Conservation (phyloP, 805 yeast species). For the Pichia nanzhaoensis region DNA sequence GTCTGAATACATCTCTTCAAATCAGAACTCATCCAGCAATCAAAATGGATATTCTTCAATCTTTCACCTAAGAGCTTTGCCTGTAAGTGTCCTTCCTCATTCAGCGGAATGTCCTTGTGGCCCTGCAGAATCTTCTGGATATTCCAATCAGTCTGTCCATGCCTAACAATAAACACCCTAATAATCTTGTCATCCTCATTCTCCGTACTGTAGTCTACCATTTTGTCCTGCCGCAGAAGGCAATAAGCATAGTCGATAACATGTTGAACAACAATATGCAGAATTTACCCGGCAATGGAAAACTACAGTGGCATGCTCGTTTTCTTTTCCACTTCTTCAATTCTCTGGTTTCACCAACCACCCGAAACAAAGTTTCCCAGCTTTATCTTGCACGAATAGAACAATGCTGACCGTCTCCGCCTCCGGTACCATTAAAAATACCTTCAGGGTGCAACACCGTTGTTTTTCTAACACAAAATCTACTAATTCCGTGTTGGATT, state of each 20-base stretch:
- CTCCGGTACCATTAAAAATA: background rate
- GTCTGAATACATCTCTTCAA: constrained; percentile 59
- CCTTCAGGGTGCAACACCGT: constrained; percentile 6
- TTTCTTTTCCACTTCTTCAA: background rate
- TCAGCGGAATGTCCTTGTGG: constrained; percentile 60
- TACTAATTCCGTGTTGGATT: constrained; percentile 25
- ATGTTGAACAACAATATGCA: constrained; percentile 1
- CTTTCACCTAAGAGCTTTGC: constrained; percentile 48
- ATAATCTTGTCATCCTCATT: constrained; percentile 12
- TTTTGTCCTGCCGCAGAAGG: background rate
- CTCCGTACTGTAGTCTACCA: background rate
- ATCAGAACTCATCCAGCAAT: constrained; percentile 46
- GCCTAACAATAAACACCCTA: constrained; percentile 59
- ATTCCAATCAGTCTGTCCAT: constrained; percentile 80
- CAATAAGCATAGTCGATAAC: constrained; percentile 14
- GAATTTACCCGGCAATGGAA: constrained; percentile 2
- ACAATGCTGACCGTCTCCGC: background rate
- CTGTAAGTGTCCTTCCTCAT: constrained; percentile 55
- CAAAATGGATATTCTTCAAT: constrained; percentile 33
- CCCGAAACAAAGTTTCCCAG: too few relatives aligned
- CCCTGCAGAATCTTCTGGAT: constrained; percentile 69
- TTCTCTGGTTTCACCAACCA: too few relatives aligned
- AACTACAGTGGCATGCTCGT: background rate
- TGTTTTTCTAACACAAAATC: constrained; percentile 15
- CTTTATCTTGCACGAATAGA: background rate